Conservation (phyloP, 179 eudicot species). For the Corrigiola litoralis region DNA sequence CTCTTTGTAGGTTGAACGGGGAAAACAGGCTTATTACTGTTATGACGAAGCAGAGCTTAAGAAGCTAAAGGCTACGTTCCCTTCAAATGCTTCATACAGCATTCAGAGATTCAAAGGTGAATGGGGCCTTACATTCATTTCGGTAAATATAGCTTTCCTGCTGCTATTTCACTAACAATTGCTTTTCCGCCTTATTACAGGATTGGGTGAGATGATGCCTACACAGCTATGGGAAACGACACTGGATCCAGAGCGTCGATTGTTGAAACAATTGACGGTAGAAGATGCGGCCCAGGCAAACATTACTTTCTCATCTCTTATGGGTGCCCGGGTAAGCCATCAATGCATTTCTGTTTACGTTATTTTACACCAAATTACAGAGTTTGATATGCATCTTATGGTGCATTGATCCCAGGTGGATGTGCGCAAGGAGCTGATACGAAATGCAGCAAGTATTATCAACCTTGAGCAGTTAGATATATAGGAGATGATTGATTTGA, state of each 20-base stretch:
- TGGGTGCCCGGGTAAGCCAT: conserved; percentile 77
- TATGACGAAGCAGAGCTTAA: conserved; percentile 73
- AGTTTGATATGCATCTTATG: not conserved
- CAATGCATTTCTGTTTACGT: not conserved
- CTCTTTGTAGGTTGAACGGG: conserved; percentile 70
- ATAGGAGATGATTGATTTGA: too few relatives aligned
- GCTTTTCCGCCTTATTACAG: conserved; percentile 25
- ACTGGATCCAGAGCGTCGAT: conserved; percentile 67
- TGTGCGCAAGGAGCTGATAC: conserved; percentile 69
- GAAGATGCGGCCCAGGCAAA: conserved; percentile 94
- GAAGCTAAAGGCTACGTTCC: conserved; percentile 52
- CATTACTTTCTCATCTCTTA: conserved; percentile 82
- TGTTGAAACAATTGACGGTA: conserved; percentile 70
- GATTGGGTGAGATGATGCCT: conserved; percentile 99
- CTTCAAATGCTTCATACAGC: conserved; percentile 83
- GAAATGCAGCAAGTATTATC: conserved; percentile 48
- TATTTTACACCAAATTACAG: not conserved
- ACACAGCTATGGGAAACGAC: conserved; percentile 92
- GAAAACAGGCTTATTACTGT: conserved; percentile 78
- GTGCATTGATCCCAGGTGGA: conserved; percentile 60
- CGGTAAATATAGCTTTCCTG: not conserved
- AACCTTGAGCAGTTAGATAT: conserved; percentile 71
- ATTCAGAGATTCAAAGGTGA: conserved; percentile 96
- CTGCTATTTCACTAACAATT: not conserved
- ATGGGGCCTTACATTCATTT: not conserved